phyloP scores from a whole-genome alignment of 2,329 filamentous ascomycete species.

The Raffaelea arxii region DNA sequence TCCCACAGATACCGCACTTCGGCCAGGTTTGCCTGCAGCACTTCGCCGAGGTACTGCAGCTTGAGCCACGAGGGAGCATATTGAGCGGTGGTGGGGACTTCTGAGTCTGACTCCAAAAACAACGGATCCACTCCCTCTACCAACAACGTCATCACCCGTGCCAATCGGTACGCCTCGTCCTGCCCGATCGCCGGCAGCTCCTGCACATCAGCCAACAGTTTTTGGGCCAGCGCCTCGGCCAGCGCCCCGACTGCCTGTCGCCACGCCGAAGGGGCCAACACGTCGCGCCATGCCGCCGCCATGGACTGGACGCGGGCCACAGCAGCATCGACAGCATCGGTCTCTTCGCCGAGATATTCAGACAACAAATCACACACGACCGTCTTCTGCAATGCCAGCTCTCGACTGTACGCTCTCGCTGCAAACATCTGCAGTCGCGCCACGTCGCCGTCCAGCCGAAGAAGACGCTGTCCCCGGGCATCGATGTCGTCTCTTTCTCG shows the following conservation, averaged over 20 bases:
- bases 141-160: conserved; percentile 46
- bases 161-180: conserved; percentile 54
- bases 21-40: conserved; percentile 56
- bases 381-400: conserved; percentile 51
- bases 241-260: conserved; percentile 52
- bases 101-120: conserved; percentile 30
- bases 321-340: conserved; percentile 42
- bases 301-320: conserved; percentile 41
- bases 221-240: conserved; percentile 47
- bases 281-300: conserved; percentile 45
- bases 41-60: conserved; percentile 53
- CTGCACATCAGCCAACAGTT: conserved; percentile 51
- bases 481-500: conserved; percentile 42
- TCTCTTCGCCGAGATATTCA: conserved; percentile 31
- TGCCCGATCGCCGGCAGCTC: conserved; percentile 52
- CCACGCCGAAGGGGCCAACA: conserved; percentile 52
- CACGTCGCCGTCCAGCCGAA: conserved; percentile 51
- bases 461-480: conserved; percentile 39
- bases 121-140: conserved; percentile 50
- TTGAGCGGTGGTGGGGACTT: conserved; percentile 45
- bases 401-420: conserved; percentile 50
- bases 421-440: conserved; percentile 51
- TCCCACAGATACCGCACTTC: conserved; percentile 56
- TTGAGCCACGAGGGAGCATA: conserved; percentile 54
- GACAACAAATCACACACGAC: conserved; percentile 48